Evolutionary conservation across 176 grass and related monocot genomes (phyloP), one percentile per base, ranked within the genome.

Genomic region (Phoenix roebelenii): DNA sequence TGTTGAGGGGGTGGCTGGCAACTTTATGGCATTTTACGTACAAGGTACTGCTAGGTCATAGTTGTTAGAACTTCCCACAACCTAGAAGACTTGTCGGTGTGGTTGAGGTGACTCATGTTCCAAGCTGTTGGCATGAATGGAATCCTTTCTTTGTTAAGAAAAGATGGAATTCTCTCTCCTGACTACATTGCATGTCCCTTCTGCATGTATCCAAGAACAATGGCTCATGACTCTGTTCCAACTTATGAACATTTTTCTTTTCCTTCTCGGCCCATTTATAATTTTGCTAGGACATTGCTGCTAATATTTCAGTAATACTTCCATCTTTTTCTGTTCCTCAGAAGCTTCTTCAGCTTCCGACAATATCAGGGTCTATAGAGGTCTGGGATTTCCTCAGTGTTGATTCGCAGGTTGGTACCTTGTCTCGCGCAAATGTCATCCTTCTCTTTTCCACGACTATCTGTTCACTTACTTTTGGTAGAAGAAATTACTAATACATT

Each of bases 281-380:
- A 39, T 39, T 22, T 56, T 79, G 44, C 4, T 72, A 66, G 29
- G 4, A 16, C 76, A 50, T 50, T 61, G 39, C 49, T 48, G 7
- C 30, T 67, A 57, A 67, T 22, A n/a, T 54, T 18, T 28, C 1
- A 3, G 7, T 57, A 22, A 17, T 32, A 23, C 52, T 50, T 7
- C 5, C 69, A 57, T 60, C 17, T 70, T 22, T 67, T 55, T 63
- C 9, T 64, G 52, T 76, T 66, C 48, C 68, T 53, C 88, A 98
- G 94, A 98, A 86, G 25, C 87, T 98, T 80, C 94, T 98, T 80
- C 82, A 93, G 67, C 92, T 93, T 76, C 88, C 88, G 55, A 84
- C 80, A 49, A 57, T 98, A 76, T 98, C 94, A 74, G 74, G 85
- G 59, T 98, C 84, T 72, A 93, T 98, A 78, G 94, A 98, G 79